Percentiles rank a stretch among this genome's conserved stretches.
phyloP scores from a whole-genome alignment of 352 stramenopile genomes.

The Saprolegnia parasitica region DNA sequence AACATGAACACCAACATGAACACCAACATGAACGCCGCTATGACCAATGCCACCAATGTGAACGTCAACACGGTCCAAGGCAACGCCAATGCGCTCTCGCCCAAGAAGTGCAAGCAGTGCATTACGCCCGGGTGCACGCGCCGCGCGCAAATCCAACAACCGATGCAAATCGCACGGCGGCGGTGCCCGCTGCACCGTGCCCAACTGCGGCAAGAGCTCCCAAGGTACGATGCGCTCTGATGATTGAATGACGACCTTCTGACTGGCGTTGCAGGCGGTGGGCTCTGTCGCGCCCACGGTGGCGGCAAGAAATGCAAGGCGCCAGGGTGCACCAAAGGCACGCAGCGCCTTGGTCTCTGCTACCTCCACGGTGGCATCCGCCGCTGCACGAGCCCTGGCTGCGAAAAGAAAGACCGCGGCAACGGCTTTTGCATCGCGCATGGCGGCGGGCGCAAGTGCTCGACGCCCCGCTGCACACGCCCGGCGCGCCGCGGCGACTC shows the following conservation, averaged over 20 bases:
- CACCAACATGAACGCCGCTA: too few species aligned
- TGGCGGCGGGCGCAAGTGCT: conserved; percentile 65
- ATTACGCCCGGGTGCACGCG: conserved; percentile 52
- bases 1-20: too few species aligned
- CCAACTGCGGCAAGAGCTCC: conserved; percentile 68
- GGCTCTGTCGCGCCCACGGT: conserved; percentile 52
- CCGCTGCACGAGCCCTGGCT: conserved; percentile 61
- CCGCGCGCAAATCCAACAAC: conserved; percentile 71
- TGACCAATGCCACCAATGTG: background rate
- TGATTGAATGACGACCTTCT: too few species aligned
- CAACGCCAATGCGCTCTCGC: background rate
- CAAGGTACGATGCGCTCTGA: conserved; percentile 33
- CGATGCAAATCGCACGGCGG: conserved; percentile 78
- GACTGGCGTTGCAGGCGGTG: conserved; percentile 36
- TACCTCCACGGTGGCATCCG: conserved; percentile 76
- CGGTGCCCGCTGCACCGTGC: conserved; percentile 62
- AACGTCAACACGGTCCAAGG: background rate
- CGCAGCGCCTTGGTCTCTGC: conserved; percentile 70
- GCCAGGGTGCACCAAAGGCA: conserved; percentile 65
- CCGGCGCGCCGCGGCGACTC: conserved; percentile 73
- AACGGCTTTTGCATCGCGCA: conserved; percentile 81
- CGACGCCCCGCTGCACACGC: conserved; percentile 47
- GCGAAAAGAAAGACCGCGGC: conserved; percentile 76
- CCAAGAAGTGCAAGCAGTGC: conserved; percentile 59
- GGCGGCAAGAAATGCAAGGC: conserved; percentile 73